A percentile compares a stretch with the other conserved stretches of the same genome.
Evolutionary conservation across 768 basidiomycete species (phyloP).

Genomic region (Calocera cornea): DNA sequence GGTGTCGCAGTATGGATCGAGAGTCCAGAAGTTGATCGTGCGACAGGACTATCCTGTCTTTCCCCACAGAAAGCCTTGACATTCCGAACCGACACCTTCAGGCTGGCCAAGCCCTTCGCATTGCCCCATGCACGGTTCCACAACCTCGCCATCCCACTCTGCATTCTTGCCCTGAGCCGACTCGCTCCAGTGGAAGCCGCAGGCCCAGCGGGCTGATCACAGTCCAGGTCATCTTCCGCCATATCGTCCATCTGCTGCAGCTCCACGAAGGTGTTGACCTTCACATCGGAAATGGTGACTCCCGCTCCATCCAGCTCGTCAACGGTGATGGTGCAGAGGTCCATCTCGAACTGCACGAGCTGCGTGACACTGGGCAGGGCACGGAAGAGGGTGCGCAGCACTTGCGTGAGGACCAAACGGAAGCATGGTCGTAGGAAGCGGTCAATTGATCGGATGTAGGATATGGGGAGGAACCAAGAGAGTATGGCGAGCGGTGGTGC

Average conservation of each 20-base stretch:
- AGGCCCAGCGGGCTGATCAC: constrained; percentile 12
- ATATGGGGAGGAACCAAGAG: constrained; percentile 3
- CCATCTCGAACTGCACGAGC: constrained; percentile 52
- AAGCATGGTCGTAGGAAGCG: constrained; percentile 49
- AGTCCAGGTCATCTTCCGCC: constrained; percentile 21
- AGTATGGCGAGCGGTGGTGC: constrained; percentile 9
- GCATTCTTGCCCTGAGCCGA: constrained; percentile 39
- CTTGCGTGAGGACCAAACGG: constrained; percentile 40
- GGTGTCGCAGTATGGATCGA: neutral
- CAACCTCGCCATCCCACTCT: constrained; percentile 46
- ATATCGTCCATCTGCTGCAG: constrained; percentile 33
- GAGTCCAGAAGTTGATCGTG: neutral
- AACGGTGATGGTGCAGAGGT: constrained; percentile 40
- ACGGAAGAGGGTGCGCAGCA: constrained; percentile 43
- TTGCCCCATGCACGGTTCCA: constrained; percentile 57
- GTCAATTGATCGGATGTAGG: constrained; percentile 24
- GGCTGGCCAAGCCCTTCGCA: constrained; percentile 34
- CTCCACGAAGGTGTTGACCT: constrained; percentile 40
- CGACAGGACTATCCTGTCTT: neutral
- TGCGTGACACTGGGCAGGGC: constrained; percentile 57
- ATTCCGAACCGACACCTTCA: neutral
- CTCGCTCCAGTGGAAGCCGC: constrained; percentile 10
- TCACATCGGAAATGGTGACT: constrained; percentile 38
- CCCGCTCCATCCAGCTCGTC: constrained; percentile 39
- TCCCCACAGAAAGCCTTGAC: constrained; percentile 3